A percentile compares a stretch with the other conserved stretches of the same genome.
phyloP scores from a whole-genome alignment of 2,329 filamentous ascomycete genomes.

The Tricladium varicosporioides region DNA sequence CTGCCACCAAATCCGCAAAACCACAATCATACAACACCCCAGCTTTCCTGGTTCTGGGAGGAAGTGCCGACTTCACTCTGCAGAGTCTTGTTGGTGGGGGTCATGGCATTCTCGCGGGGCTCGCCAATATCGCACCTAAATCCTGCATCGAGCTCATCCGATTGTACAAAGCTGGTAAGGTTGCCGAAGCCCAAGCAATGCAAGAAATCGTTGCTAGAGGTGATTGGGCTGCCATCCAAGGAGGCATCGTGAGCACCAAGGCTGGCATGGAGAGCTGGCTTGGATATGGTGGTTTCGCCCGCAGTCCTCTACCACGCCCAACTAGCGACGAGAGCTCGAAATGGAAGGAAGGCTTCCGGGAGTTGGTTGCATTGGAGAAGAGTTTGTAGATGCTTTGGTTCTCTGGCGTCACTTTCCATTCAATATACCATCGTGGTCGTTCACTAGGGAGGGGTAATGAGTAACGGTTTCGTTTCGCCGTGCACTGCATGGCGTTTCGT shows the following conservation, averaged over 20 bases:
- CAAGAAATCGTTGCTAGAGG: constrained; percentile 64
- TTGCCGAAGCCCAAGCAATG: constrained; percentile 58
- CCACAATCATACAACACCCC: constrained; percentile 29
- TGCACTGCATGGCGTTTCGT: constrained; percentile 2
- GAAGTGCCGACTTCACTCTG: constrained; percentile 71
- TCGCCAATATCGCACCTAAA: constrained; percentile 68
- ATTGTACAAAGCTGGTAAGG: constrained; percentile 57
- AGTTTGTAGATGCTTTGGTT: constrained; percentile 18
- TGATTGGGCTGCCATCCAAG: constrained; percentile 69
- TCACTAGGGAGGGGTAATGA: constrained; percentile 1
- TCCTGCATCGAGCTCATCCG: constrained; percentile 60
- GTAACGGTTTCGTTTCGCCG: background rate
- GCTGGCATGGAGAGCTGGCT: constrained; percentile 59
- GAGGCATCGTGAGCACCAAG: constrained; percentile 69
- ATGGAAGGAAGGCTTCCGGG: constrained; percentile 57
- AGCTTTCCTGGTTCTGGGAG: constrained; percentile 69
- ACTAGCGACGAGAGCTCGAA: constrained; percentile 45
- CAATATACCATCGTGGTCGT: background rate
- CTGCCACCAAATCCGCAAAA: constrained; percentile 54
- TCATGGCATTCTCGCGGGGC: constrained; percentile 68
- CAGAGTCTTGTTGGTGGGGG: constrained; percentile 69
- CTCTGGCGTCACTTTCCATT: background rate
- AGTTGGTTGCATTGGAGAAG: constrained; percentile 51
- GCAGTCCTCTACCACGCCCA: constrained; percentile 51
- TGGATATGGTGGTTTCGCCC: constrained; percentile 58